Evolutionary conservation across 2,329 filamentous ascomycete species (phyloP), one percentile per base, ranked within the genome.

Genomic region (Alternaria gansuensis): DNA sequence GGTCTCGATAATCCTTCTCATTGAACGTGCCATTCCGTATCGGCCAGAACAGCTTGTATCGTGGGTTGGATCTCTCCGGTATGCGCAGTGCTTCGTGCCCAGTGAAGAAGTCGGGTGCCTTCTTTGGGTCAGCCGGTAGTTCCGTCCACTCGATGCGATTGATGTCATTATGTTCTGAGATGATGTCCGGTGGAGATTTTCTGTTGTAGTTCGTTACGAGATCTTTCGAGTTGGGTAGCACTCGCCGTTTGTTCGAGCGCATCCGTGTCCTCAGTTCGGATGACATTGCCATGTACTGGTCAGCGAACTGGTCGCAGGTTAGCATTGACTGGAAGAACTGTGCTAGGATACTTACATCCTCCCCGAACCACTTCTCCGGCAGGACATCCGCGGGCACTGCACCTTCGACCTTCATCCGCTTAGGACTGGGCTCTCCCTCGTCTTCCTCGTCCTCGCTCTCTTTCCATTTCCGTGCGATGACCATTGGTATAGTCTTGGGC

Each of bases 141-240:
- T 97, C 93, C 2, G 95, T 99, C 93, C 95, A 99, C 64, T 98
- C 93, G 50, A 98, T 90, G 65, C 95, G 90, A 67, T 96, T 83
- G 0, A 93, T 91, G 71, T 99, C 95, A 75, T 98, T 99, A 79
- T 98, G 95, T 72, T 95, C 91, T 5, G 91, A 89, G 60, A 99
- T 98, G 48, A 90, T 86, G 67, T 98, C 95, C 6, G 92, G 89
- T 33, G 90, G 88, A 0, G 88, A 91, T 46, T 92, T 87, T 52
- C 91, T 87, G 78, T 99, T 99, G 83, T 91, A 98, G 74, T 97
- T 98, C 65, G 93, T 88, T 1, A 97, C 94, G 58, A 97, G 83
- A 73, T 99, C 95, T 77, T 97, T 96, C 0, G 93, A 97, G 75
- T 98, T 98, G n/a, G 95, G 95, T 49, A 98, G 81, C 14, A 97